These are phyloP conservation scores for Jamesozyma jinghongensis DNA, from an alignment of 805 yeast genomes.

Conservation along the genomic window DNA sequence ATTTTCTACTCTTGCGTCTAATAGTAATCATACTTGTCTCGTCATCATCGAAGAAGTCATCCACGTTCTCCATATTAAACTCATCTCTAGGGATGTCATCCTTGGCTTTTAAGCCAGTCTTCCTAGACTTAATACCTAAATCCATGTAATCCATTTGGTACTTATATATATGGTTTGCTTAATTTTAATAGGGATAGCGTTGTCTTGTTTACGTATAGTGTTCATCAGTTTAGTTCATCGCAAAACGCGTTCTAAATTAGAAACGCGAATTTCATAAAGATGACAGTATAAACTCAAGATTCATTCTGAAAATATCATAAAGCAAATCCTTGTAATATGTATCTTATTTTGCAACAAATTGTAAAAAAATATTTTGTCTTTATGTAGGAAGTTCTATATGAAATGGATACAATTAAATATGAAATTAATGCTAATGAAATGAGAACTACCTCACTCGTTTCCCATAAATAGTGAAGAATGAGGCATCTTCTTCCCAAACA, in stretches of 20 bases:
- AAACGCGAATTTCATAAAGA: neutral
- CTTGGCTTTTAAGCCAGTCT: slow-evolving; percentile 40
- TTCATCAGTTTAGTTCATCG: too few species aligned
- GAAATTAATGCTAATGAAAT: too few species aligned
- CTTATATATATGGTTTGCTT: neutral
- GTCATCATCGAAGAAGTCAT: slow-evolving; percentile 60
- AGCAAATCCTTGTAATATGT: too few species aligned
- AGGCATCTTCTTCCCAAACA: slow-evolving; percentile 38
- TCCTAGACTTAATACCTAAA: slow-evolving; percentile 53
- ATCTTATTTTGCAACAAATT: too few species aligned
- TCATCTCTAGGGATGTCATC: slow-evolving; percentile 13
- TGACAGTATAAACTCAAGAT: neutral
- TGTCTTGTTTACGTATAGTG: too few species aligned
- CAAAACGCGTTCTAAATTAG: neutral
- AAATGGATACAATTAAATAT: too few species aligned
- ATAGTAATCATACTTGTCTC: slow-evolving; percentile 8
- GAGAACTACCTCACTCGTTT: slow-evolving; percentile 11
- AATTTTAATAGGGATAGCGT: neutral
- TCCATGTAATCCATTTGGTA: slow-evolving; percentile 35
- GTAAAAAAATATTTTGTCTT: too few species aligned
- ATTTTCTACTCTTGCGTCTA: slow-evolving; percentile 16
- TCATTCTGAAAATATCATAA: too few species aligned
- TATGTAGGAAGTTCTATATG: too few species aligned
- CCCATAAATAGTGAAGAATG: slow-evolving; percentile 39
- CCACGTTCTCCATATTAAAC: slow-evolving; percentile 31